Base-by-base conservation (phyloP, 352 stramenopile species). In the Globisporangium recalcitrans region DNA sequence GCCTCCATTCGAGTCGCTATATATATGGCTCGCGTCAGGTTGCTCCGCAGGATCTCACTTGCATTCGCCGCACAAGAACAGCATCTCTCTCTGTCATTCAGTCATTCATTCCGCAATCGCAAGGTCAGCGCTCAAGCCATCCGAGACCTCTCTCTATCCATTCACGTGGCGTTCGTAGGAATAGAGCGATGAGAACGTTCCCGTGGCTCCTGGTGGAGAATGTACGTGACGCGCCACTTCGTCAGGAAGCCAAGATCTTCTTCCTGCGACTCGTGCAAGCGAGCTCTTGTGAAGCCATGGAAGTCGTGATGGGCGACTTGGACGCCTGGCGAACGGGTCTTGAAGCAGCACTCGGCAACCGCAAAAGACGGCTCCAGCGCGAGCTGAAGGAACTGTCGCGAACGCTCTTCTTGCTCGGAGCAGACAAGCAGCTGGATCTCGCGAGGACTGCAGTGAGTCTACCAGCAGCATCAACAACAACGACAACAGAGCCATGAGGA, bases 361-460 rank as follows among this genome's bases (percentile, higher is more conserved):
- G 31, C 5, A 40, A 56, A 4, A 14, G 14, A 14, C 22, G 34
- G 44, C 13, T 44, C 16, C 55, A 21, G 16, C 46, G 57, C 10
- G 3, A 55, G 57, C 42, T 63, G 21, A 22, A 31, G 10, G 32
- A 56, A 5, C 13, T 56, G 29, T 21, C 31, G 46, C 44, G 32
- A 26, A 63, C 46, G 11, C 46, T 63, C 21, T 63, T 63, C 46
- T 29, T 63, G 57, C 31, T 63, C 3, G 57, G 57, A 10, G 46
- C 57, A 19, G 57, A 63, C 57, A 63, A 63, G 46, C 57, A 56
- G 22, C 9, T 63, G 13, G 57, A 56, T 19, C 31, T 63, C 4
- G 13, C 24, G 14, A 61, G 55, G 32, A 52, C 54, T 36, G 27
- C 40, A 44, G 38, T 3, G n/a, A 21, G 7, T 42, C 3, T 2